Base-by-base conservation (phyloP, 768 basidiomycete species). In the Dictyophora rubrovolvata region DNA sequence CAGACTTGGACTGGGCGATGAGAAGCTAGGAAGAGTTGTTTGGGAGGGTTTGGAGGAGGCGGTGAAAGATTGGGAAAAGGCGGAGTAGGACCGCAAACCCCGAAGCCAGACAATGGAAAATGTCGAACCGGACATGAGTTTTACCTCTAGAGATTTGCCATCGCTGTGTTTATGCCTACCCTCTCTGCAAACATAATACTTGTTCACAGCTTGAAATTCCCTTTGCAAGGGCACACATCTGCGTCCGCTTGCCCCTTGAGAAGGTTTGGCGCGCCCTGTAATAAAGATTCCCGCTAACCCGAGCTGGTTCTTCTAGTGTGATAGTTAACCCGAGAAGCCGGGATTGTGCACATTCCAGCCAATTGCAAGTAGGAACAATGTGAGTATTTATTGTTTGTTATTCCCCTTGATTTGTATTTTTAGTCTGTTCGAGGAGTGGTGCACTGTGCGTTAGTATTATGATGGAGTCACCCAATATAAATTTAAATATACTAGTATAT, bases 41-140 rank as follows among this genome's bases (percentile, higher is more conserved):
- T 58, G 61, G 61, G 61, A 61, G 36, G 51, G 21, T 5, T 18
- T 61, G 23, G 61, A 61, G 56, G 50, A 16, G 17, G 61, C 53
- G 17, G 37, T 61, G 17, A 58, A 57, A 22, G 47, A 35, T 42
- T 58, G 56, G 61, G 51, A 56, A 42, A 37, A 18, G 14, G 20
- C 33, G 23, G 59, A 60, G 22, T 28, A 28, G 17, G 17, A 50
- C 17, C 4, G 21, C 8, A 48, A 17, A 11, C 11, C 18, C 18
- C 16, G 5, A 51, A 34, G 33, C 18, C 16, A 51, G 20, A 16
- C 14, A 14, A 7, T 51, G 50, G 20, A 51, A 20, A 18, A 51
- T 10, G 20, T 4, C 11, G 16, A 18, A 12, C 20, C 14, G 14
- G 16, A 2, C 50, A 14, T 22, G 50, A 51, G 3, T 12, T 5